Evolutionary conservation across 306 rosid genomes (phyloP).

Genomic region (Echinosophora koreensis): DNA sequence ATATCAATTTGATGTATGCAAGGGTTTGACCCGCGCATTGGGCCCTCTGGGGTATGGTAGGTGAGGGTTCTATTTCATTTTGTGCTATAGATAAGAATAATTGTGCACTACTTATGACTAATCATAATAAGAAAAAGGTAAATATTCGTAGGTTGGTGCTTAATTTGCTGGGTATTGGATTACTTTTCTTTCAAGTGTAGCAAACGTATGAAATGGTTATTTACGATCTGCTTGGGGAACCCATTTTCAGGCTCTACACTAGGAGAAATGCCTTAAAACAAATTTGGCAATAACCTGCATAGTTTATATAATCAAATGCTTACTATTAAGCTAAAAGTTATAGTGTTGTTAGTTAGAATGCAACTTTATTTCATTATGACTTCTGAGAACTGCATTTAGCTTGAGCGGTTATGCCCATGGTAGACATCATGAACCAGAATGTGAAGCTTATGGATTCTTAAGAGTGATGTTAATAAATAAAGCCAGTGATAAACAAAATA

Average conservation of each 20-base stretch:
- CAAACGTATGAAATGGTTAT: slow-evolving; percentile 4
- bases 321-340: no score
- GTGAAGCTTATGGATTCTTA: no score
- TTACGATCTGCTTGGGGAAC: slow-evolving; percentile 7
- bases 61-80: slow-evolving; percentile 15
- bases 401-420: no score
- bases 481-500: no score
- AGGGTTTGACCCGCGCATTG: slow-evolving; percentile 25
- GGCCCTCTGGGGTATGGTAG: slow-evolving; percentile 23
- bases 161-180: background rate
- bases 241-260: background rate
- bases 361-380: no score
- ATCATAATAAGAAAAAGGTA: slow-evolving; percentile 18
- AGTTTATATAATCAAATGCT: no score
- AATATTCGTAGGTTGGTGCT: background rate
- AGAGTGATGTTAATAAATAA: no score
- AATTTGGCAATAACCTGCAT: no score
- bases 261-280: background rate
- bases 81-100: background rate
- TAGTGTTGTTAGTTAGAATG: no score
- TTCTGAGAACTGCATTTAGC: no score
- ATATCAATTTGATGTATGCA: slow-evolving; percentile 1
- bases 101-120: background rate
- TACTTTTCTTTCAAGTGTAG: background rate
- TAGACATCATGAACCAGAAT: no score